Evolutionary conservation across 768 basidiomycete genomes (phyloP).

Genomic region (Sistotremastrum suecicum): DNA sequence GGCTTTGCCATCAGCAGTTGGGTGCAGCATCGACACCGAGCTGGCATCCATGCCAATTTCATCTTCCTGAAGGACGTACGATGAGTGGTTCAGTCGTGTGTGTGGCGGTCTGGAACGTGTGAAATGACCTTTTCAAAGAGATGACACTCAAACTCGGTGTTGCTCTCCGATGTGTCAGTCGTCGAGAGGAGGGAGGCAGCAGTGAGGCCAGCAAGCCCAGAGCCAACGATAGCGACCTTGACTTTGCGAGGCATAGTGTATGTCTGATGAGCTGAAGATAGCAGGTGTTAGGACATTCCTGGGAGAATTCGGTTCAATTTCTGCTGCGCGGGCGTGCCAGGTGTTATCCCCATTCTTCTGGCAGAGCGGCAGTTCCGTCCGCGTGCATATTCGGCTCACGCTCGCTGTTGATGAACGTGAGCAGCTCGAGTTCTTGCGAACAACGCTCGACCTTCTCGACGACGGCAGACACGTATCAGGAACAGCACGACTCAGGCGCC

Average conservation of each 20-base stretch:
- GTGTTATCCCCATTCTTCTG: too few relatives aligned
- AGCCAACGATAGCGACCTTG: constrained; percentile 58
- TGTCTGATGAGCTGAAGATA: too few relatives aligned
- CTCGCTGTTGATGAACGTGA: too few relatives aligned
- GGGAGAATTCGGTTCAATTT: too few relatives aligned
- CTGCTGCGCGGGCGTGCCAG: too few relatives aligned
- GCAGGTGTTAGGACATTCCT: too few relatives aligned
- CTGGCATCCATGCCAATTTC: constrained; percentile 57
- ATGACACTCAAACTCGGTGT: constrained; percentile 49
- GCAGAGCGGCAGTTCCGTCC: too few relatives aligned
- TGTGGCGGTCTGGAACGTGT: neutral
- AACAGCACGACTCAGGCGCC: too few relatives aligned
- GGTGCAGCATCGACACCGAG: constrained; percentile 32
- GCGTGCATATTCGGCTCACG: too few relatives aligned
- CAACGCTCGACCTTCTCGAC: too few relatives aligned
- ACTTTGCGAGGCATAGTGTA: constrained; percentile 20
- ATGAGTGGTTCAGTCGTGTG: neutral
- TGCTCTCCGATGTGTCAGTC: constrained; percentile 15
- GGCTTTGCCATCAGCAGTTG: constrained; percentile 17
- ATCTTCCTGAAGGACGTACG: constrained; percentile 24
- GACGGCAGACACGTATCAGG: too few relatives aligned
- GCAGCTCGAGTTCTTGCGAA: too few relatives aligned
- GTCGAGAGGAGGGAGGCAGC: constrained; percentile 40
- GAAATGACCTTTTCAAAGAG: constrained; percentile 59
- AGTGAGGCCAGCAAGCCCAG: constrained; percentile 61